Percentiles rank a stretch among this genome's conserved stretches.
Evolutionary conservation across 2,329 filamentous ascomycete species (phyloP).

Genomic region (Phialophora chinensis): DNA sequence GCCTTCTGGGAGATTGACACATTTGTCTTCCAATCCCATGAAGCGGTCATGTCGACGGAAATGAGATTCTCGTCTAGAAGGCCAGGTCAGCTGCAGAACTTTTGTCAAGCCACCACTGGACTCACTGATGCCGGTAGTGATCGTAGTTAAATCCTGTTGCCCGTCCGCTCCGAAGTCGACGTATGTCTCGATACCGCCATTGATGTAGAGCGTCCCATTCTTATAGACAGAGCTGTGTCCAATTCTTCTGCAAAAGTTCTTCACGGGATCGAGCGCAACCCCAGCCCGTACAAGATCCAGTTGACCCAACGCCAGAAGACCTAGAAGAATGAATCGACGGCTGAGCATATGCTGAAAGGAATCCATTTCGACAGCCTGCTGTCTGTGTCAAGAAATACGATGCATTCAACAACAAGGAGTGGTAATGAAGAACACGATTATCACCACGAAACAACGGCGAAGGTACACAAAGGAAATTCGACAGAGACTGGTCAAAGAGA

Average conservation of each 20-base stretch:
- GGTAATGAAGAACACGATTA: background rate
- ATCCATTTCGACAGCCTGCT: conserved; percentile 24
- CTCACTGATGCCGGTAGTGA: conserved; percentile 43
- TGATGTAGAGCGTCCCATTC: conserved; percentile 43
- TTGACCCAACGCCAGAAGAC: conserved; percentile 20
- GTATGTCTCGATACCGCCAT: conserved; percentile 43
- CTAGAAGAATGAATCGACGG: conserved; percentile 15
- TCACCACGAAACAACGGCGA: background rate
- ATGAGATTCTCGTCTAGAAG: conserved; percentile 41
- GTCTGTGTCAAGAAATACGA: conserved; percentile 5
- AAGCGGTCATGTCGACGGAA: conserved; percentile 39
- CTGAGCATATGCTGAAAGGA: background rate
- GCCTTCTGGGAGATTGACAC: conserved; percentile 23
- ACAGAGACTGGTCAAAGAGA: background rate
- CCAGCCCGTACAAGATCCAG: conserved; percentile 20
- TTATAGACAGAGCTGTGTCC: conserved; percentile 44
- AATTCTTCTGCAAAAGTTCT: conserved; percentile 41
- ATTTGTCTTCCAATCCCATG: conserved; percentile 30
- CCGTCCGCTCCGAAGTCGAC: conserved; percentile 36
- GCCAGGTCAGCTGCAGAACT: conserved; percentile 1
- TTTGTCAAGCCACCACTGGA: background rate
- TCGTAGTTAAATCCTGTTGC: conserved; percentile 26
- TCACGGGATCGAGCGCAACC: conserved; percentile 39
- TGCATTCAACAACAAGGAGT: background rate
- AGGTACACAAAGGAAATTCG: background rate